Percentiles rank a stretch among this genome's conserved stretches.
These are phyloP conservation scores for Knoxdaviesia proteae DNA, from an alignment of 2,329 filamentous ascomycete genomes.

Conservation along the genomic window DNA sequence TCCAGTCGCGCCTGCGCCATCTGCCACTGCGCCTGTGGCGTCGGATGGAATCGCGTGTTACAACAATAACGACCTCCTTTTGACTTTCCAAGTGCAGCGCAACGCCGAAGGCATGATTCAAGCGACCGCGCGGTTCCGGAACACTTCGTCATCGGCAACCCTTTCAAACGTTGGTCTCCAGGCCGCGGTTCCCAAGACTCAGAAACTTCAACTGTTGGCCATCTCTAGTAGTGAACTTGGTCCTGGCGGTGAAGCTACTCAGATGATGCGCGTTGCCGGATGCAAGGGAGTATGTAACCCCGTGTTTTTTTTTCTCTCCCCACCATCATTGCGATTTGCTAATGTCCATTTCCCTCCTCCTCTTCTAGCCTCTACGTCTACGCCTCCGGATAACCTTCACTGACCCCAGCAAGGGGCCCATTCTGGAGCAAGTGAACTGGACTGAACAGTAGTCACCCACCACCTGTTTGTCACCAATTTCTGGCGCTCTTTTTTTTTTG, in stretches of 20 bases:
- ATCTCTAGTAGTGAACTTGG: conserved; percentile 66
- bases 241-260: conserved; percentile 64
- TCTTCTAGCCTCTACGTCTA: neutral
- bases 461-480: neutral
- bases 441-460: conserved; percentile 42
- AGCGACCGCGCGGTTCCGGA: conserved; percentile 66
- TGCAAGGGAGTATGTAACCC: conserved; percentile 63
- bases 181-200: conserved; percentile 87
- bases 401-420: conserved; percentile 45
- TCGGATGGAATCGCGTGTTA: conserved; percentile 52
- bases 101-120: conserved; percentile 63
- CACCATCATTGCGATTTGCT: neutral
- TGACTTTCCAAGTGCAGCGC: conserved; percentile 69
- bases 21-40: conserved; percentile 15
- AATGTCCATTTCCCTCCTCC: neutral
- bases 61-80: conserved; percentile 62
- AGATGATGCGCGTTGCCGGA: conserved; percentile 72
- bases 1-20: conserved; percentile 5
- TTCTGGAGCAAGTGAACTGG: conserved; percentile 94
- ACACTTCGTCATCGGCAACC: conserved; percentile 41
- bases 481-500: neutral
- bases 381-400: conserved; percentile 25
- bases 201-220: conserved; percentile 78
- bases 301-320: neutral
- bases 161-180: conserved; percentile 68